Evolutionary conservation across 352 stramenopile genomes (phyloP), one percentile per base, ranked within the genome.

Genomic region (Pythium rishiriense): DNA sequence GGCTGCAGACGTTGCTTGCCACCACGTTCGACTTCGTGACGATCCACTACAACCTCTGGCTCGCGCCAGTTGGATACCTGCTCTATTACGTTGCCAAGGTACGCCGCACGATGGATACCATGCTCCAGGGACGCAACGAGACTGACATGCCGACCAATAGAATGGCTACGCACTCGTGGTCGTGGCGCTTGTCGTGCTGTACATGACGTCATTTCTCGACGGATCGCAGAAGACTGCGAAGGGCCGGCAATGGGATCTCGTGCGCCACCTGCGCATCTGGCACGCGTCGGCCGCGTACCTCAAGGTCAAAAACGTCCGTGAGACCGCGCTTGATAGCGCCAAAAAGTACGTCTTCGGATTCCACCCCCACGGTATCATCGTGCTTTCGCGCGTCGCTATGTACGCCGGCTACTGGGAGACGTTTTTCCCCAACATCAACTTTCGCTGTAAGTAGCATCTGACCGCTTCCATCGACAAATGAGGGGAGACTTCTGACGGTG

Each of bases 21-120:
- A 70, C 84, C 47, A 31, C 75, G 54, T 88, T 88, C 57, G 72
- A 70, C 64, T 87, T 90, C 60, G 67, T 86, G 33, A 76, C 69
- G 58, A 85, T 90, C 71, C 83, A 92, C 66, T 92, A 92, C 76
- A 89, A 89, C 58, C 50, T 88, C n/a, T 92, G 79, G 79, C 62
- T 68, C 19, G 55, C 75, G 15, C 75, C 76, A 0, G 75, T 80
- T 41, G 28, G 76, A 24, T 70, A 69, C 48, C 52, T 90, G 41
- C 82, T 90, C 58, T 88, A 87, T 68, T 89, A 83, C 33, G 65
- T 92, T 21, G 78, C 88, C 69, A 57, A 66, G 29, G 79, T 84
- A 55, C 11, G 52, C 57, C 2, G n/a, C n/a, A n/a, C n/a, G 19
- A 28, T 17, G 31, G 31, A 35, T 35, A 35, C 31, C 10, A 35